Base-by-base conservation (phyloP, 768 basidiomycete species). In the Lactarius vividus region DNA sequence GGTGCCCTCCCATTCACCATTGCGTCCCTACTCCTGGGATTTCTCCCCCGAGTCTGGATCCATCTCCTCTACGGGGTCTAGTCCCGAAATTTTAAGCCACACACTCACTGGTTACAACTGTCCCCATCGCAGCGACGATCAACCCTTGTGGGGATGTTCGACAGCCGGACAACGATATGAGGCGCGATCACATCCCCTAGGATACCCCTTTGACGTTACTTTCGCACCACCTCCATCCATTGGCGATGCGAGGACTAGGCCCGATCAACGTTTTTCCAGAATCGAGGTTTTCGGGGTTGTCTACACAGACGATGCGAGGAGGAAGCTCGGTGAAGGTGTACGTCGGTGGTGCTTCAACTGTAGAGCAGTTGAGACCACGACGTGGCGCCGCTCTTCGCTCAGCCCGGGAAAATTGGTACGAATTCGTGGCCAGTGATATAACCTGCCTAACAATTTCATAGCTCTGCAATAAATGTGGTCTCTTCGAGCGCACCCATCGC, bases 301-400 rank as follows among this genome's bases (percentile, higher is more conserved):
- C 26, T 66, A 85, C 75, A 92, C 91, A 0, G 88, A 90, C 74
- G 89, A 92, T 69, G 89, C 91, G 0, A 83, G 86, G 1, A 91
- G 88, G 1, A 92, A 92, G 75, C 79, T 91, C 58, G 86, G 85
- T 72, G 86, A 91, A 72, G 82, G 88, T 44, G 85, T 92, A 52
- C 81, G 89, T 26, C 77, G 90, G 49, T 78, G 87, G 56, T 92
- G 90, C 75, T 91, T 88, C 83, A 92, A 92, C 74, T 92, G 91
- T 75, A 86, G 85, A 73, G 90, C 88, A 31, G 89, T 88, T 18
- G 89, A 91, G 69, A 92, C 91, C 42, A 86, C 85, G 57, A 91
- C 89, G 28, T 92, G 90, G 90, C 77, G 91, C 29, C 77, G 91
- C 65, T 86, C 84, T 16, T 89, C 86, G 70, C 82, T 92, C 65